Evolutionary conservation across 2,329 filamentous ascomycete species (phyloP).

Genomic region (Cylindrodendrum hubeiense): DNA sequence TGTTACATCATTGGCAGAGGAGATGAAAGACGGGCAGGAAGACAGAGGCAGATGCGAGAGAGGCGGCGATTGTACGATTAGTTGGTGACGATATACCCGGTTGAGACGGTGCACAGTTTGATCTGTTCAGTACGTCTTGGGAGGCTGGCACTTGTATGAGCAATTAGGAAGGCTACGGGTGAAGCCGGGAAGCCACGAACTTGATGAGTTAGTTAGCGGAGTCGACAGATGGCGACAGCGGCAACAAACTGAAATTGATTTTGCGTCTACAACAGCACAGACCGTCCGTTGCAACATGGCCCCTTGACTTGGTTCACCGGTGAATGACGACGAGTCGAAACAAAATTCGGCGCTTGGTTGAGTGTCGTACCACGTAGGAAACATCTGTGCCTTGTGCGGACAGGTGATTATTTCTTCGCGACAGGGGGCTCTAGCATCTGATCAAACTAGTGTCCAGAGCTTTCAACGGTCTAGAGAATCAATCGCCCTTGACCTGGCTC

Average conservation of each 20-base stretch:
- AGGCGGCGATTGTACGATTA: slow-evolving; percentile 40
- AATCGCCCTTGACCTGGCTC: background rate
- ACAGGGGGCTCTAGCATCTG: background rate
- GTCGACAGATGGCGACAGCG: slow-evolving; percentile 17
- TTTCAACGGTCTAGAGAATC: background rate
- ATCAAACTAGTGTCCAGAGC: background rate
- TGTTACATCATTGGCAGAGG: slow-evolving; percentile 20
- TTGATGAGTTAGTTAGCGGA: slow-evolving; percentile 7
- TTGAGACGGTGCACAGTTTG: slow-evolving; percentile 30
- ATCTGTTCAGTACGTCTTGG: slow-evolving; percentile 28
- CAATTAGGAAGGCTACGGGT: slow-evolving; percentile 17
- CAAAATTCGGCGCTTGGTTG: background rate
- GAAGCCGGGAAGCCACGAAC: slow-evolving; percentile 15
- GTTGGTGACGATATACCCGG: slow-evolving; percentile 45
- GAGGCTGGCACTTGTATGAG: slow-evolving; percentile 20
- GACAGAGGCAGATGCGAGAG: background rate
- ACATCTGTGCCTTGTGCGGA: background rate
- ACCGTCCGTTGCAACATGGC: background rate
- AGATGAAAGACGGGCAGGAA: background rate
- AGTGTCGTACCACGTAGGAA: background rate
- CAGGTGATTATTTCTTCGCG: background rate
- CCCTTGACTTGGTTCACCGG: background rate
- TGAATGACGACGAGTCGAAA: background rate
- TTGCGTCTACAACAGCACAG: background rate
- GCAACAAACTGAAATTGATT: slow-evolving; percentile 25